Evolutionary conservation across 345 rosid genomes (phyloP), one percentile per base, ranked within the genome.

Genomic region (Anacardium occidentale): DNA sequence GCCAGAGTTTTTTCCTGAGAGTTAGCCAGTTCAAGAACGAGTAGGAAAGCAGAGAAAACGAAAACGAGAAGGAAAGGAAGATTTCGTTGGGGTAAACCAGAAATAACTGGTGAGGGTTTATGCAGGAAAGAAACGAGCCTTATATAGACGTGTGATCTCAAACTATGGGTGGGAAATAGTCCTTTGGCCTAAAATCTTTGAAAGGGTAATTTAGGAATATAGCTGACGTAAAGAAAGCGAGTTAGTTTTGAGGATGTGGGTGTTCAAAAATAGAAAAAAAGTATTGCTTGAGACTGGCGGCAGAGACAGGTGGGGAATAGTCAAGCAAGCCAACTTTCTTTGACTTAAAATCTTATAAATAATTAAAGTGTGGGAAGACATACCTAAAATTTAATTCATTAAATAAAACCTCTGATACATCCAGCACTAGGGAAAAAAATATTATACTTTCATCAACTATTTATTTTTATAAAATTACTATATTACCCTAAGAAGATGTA

Each of bases 11-110:
- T 32, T 7, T 64, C 85, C 68, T 77, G 80, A 7, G 82, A 40
- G 85, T 79, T 75, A 80, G 93, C 99, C 98, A 94, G 98, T 81
- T 87, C 94, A 76, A 72, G 86, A 44, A 11, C 10, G 69, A 22
- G 71, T 57, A 15, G 15, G 5, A 57, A 66, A 62, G n/a, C 60
- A 40, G 15, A 18, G 2, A 1, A 34, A 18, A 24, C 25, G 21
- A 1, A 7, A 7, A 18, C 5, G 22, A 29, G 17, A 54, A 1
- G 15, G 10, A 58, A n/a, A n/a, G n/a, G n/a, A 6, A 17, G 42
- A 5, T 6, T 1, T 10, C 3, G 32, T 4, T 7, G 40, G 40
- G 0, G 11, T 4, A 4, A 65, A 78, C 75, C 75, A 69, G 76
- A 62, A 17, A 24, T 32, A 54, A 67, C 79, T 0, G 76, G 77